Conservation (phyloP, 2,329 filamentous ascomycete genomes). For the Talaromyces sp. region DNA sequence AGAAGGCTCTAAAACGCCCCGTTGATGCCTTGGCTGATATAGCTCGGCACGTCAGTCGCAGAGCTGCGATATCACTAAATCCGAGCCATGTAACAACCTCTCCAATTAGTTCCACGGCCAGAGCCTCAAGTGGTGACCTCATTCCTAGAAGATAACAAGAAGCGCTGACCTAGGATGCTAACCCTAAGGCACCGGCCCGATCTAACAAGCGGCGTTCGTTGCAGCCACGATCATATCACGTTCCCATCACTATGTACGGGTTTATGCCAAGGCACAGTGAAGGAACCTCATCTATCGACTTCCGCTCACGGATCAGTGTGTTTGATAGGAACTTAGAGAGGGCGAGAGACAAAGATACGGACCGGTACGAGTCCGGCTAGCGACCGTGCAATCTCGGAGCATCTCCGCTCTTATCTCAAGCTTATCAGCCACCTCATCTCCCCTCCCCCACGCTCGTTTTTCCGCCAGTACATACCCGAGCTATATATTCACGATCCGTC, state of each 20-base stretch:
- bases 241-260: not conserved
- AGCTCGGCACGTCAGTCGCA: not conserved
- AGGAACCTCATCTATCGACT: not conserved
- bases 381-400: not conserved
- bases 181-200: not conserved
- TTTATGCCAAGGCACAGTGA: not conserved
- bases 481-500: not conserved
- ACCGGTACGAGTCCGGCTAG: not conserved
- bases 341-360: not conserved
- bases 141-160: not conserved
- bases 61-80: not conserved
- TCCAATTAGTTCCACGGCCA: not conserved
- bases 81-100: not conserved
- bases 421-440: too few species aligned
- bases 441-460: not conserved
- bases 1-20: not conserved
- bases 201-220: not conserved
- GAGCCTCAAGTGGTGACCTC: not conserved
- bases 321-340: not conserved
- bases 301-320: not conserved
- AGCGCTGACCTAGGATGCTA: not conserved
- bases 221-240: not conserved
- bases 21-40: not conserved
- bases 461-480: conserved; percentile 6
- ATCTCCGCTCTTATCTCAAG: not conserved